Evolutionary conservation across 345 rosid species (phyloP), one percentile per base, ranked within the genome.

Genomic region (Viola odorata): DNA sequence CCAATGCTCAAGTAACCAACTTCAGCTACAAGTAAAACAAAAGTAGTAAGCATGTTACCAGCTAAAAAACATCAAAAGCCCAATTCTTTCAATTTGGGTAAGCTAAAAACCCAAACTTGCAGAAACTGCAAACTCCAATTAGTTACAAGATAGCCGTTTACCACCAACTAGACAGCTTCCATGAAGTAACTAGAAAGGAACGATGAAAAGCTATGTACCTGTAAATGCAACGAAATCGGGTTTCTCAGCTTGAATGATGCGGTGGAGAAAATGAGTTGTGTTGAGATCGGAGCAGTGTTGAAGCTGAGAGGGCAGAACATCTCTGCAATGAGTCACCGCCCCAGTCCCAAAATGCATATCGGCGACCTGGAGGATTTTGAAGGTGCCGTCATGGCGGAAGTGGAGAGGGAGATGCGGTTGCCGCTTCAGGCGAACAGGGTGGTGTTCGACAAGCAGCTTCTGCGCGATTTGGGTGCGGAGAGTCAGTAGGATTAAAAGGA

Each of bases 321-420:
- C 95, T 72, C 86, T 76, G 75, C 98, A 91, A 3, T 91, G 80
- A 58, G 88, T 85, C 49, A 78, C 60, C 65, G 54, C 37, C 50
- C 98, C 98, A 69, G 78, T 84, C 36, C 96, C 96, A 64, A 45
- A 89, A 72, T 91, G 98, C 98, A 91, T 85, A 69, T 91, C 98
- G 16, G 96, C 95, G 55, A 91, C 91, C 96, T 91, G 95, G 47
- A 89, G 91, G 86, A 89, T 91, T 65, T 89, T 91, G 86, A 89
- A 91, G n/a, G 91, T 81, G 58, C 92, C 96, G 45, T 89, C 92
- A 51, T 79, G 71, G 39, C 83, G 89, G 70, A 91, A 91, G 6
- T 88, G 82, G 48, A 87, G 84, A 60, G 96, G 96, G 53, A 84
- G 95, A 71, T 76, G 68, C 3, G 89, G 69, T 63, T 78, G 69